Conservation (phyloP, 768 basidiomycete genomes). For the Ramaria rubella region DNA sequence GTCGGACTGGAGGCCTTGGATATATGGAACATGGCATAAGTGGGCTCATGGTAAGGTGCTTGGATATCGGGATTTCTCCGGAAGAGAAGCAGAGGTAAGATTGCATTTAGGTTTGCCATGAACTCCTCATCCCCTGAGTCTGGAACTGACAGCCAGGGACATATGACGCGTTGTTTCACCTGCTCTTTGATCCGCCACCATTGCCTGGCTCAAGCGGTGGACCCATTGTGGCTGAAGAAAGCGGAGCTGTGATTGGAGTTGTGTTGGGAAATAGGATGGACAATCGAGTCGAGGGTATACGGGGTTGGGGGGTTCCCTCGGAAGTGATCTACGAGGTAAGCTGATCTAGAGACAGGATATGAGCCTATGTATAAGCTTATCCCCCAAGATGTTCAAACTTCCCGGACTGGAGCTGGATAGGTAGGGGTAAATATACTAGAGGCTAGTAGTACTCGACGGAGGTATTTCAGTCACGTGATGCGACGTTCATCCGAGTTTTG, state of each 20-base stretch:
- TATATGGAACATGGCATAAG: conserved; percentile 47
- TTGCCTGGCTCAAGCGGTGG: conserved; percentile 65
- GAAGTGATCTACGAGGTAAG: conserved; percentile 59
- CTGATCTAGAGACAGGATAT: not conserved
- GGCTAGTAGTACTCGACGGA: too few species aligned
- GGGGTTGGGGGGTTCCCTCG: conserved; percentile 58
- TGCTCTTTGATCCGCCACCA: conserved; percentile 49
- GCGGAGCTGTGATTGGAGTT: conserved; percentile 58
- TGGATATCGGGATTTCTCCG: conserved; percentile 55
- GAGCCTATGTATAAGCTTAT: not conserved
- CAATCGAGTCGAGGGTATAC: conserved; percentile 43
- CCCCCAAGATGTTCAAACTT: not conserved
- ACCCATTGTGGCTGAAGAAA: conserved; percentile 55
- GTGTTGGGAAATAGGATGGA: conserved; percentile 56
- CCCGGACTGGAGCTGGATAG: not conserved
- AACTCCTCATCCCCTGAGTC: not conserved
- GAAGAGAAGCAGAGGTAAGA: conserved; percentile 47
- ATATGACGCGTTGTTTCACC: conserved; percentile 55
- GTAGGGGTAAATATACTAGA: not conserved
- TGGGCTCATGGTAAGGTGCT: conserved; percentile 47
- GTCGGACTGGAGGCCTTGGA: conserved; percentile 43
- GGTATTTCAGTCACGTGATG: too few species aligned
- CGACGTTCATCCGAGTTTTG: not conserved
- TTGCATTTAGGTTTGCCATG: not conserved
- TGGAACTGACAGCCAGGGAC: conserved; percentile 48